Percentiles rank a stretch among this genome's conserved stretches.
These are phyloP conservation scores for Vigna reflexopilosa DNA, from an alignment of 306 rosid species.

Conservation along the genomic window DNA sequence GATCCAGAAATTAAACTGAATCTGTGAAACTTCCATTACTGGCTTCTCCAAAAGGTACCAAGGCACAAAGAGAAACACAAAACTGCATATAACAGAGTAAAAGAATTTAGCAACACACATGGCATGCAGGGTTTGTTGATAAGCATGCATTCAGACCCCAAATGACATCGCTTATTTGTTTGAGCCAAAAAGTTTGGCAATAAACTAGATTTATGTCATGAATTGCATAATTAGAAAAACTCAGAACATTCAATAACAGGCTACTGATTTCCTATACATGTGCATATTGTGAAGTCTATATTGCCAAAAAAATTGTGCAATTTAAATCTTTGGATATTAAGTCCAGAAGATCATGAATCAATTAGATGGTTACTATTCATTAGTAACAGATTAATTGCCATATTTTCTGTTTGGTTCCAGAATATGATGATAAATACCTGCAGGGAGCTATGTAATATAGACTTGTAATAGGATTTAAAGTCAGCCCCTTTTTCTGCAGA, in stretches of 20 bases:
- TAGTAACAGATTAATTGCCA: conserved; percentile 1
- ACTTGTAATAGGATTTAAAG: conserved; percentile 82
- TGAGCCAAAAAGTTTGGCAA: not conserved
- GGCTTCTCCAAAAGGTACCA: conserved; percentile 87
- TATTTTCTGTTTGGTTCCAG: conserved; percentile 19
- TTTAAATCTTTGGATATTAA: not conserved
- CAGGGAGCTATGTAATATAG: conserved; percentile 92
- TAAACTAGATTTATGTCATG: not conserved
- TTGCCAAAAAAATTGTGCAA: not conserved
- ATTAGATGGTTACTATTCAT: conserved; percentile 16
- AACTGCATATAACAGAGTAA: conserved; percentile 57
- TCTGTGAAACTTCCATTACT: conserved; percentile 69
- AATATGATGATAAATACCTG: conserved; percentile 61
- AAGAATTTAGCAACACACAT: conserved; percentile 26
- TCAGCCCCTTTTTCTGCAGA: conserved; percentile 87
- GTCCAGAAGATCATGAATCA: conserved; percentile 20
- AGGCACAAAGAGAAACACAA: conserved; percentile 76
- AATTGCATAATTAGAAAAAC: conserved; percentile 14
- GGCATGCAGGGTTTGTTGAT: conserved; percentile 9
- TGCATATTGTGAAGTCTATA: not conserved
- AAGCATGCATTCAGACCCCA: conserved; percentile 4
- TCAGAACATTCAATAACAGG: not conserved
- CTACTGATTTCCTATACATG: not conserved
- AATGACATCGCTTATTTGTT: not conserved
- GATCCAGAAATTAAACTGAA: conserved; percentile 85